A percentile compares a stretch with the other conserved stretches of the same genome.
phyloP scores from a whole-genome alignment of 2,329 filamentous ascomycete species.

The Amauroascus verrucosus region DNA sequence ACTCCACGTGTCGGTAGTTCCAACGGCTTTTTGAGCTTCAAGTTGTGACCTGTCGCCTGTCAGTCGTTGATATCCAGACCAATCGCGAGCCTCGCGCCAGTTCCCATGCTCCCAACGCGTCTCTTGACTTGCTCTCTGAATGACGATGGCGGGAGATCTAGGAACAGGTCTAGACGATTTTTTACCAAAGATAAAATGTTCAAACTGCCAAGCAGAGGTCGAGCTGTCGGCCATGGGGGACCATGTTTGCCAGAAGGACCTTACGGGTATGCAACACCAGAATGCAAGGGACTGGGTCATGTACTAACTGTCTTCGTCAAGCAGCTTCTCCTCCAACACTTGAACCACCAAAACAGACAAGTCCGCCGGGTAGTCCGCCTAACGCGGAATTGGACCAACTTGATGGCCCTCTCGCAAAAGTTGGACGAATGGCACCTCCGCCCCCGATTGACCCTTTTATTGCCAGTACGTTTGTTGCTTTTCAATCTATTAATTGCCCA shows the following conservation, averaged over 20 bases:
- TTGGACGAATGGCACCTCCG: slow-evolving; percentile 40
- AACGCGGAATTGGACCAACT: background rate
- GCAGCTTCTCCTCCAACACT: slow-evolving; percentile 14
- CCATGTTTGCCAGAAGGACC: slow-evolving; percentile 53
- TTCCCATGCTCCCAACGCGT: background rate
- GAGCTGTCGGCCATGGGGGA: slow-evolving; percentile 80
- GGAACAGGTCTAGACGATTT: slow-evolving; percentile 52
- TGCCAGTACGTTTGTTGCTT: slow-evolving; percentile 40
- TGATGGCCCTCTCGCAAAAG: slow-evolving; percentile 23
- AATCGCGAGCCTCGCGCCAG: background rate
- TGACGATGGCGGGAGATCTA: background rate
- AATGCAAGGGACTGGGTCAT: background rate
- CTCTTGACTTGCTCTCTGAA: background rate
- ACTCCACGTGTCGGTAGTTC: background rate
- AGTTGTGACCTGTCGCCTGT: slow-evolving; percentile 4
- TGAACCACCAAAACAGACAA: slow-evolving; percentile 17
- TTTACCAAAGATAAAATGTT: slow-evolving; percentile 79
- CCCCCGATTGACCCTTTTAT: slow-evolving; percentile 47
- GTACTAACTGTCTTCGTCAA: background rate
- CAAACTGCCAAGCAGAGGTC: slow-evolving; percentile 64
- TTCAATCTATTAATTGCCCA: background rate
- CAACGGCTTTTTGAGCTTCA: background rate
- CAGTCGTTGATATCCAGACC: background rate
- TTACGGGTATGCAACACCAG: background rate
- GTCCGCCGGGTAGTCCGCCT: background rate